Base-by-base conservation (phyloP, 2,329 filamentous ascomycete genomes). In the Pyricularia grisea region DNA sequence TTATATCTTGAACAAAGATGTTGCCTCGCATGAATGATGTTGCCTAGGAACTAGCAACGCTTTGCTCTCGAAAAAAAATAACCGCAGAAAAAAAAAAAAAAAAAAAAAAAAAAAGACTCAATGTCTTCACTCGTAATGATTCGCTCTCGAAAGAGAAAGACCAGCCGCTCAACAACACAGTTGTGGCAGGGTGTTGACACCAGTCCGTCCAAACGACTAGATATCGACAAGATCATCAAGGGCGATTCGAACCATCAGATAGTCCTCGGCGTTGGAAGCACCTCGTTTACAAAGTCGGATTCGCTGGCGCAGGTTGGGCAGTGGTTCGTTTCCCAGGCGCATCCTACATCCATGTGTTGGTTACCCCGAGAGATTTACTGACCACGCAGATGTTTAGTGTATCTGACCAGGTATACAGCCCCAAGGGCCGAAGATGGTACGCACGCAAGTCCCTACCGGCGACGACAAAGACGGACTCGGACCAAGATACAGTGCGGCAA, bases 361-460 rank as follows among this genome's bases (percentile, higher is more conserved):
- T 9, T 14, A 5, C 42, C 17, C 9, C 2, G 2, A 17, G 7
- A 20, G 36, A n/a, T n/a, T 50, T 50, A 36, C 42, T 50, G 20
- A 50, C 42, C 2, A 1, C 17, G 1, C 42, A n/a, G 42, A 5
- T 50, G 17, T 10, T 36, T 10, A 66, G 65, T 28, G 66, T 50
- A 17, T 36, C 63, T 68, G 65, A 67, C 33, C n/a, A 42, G 65
- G 65, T 67, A 4, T 67, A 67, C 42, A 30, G 10, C 25, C 33
- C 65, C 12, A 30, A 27, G 9, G 25, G 23, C 27, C 36, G 65
- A 10, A 67, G 33, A 6, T 67, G 65, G 65, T 55, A 42, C 36
- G 33, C 33, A 17, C 65, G 65, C 65, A 67, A 67, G 25, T 61
- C 23, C 58, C 23, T 61, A 12, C n/a, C n/a, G 25, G 23, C 23